Percentiles rank a stretch among this genome's conserved stretches.
Evolutionary conservation across 2,329 filamentous ascomycete genomes (phyloP).

Genomic region (Penicillium sp.): DNA sequence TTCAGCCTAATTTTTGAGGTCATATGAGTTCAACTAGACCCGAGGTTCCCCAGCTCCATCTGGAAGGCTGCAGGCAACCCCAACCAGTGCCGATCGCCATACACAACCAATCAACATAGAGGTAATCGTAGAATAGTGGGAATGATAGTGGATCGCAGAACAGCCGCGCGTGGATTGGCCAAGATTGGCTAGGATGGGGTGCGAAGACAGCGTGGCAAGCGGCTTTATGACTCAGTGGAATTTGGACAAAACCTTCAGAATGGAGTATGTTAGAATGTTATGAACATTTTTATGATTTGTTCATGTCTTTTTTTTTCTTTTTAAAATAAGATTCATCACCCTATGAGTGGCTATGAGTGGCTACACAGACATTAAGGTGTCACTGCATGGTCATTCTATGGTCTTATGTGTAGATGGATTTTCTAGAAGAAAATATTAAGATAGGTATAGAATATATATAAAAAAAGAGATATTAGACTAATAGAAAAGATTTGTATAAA

Average conservation of each 20-base stretch:
- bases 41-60: slow-evolving; percentile 7
- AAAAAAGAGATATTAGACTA: too few relatives aligned
- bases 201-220: slow-evolving; percentile 18
- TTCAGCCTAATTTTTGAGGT: slow-evolving; percentile 10
- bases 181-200: background rate
- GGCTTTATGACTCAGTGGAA: slow-evolving; percentile 11
- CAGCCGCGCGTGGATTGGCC: slow-evolving; percentile 1
- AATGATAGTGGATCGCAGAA: slow-evolving; percentile 3
- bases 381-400: background rate
- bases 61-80: slow-evolving; percentile 13
- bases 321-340: background rate
- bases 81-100: slow-evolving; percentile 13
- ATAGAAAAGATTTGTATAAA: background rate
- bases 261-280: background rate
- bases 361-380: background rate
- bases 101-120: slow-evolving; percentile 9
- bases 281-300: background rate
- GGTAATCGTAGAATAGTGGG: background rate
- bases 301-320: background rate
- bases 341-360: slow-evolving; percentile 3
- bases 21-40: slow-evolving; percentile 3
- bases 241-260: background rate
- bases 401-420: background rate
- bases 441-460: background rate
- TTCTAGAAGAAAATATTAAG: background rate